Conservation (phyloP, 345 rosid genomes). For the Streptanthus diversifolius region DNA sequence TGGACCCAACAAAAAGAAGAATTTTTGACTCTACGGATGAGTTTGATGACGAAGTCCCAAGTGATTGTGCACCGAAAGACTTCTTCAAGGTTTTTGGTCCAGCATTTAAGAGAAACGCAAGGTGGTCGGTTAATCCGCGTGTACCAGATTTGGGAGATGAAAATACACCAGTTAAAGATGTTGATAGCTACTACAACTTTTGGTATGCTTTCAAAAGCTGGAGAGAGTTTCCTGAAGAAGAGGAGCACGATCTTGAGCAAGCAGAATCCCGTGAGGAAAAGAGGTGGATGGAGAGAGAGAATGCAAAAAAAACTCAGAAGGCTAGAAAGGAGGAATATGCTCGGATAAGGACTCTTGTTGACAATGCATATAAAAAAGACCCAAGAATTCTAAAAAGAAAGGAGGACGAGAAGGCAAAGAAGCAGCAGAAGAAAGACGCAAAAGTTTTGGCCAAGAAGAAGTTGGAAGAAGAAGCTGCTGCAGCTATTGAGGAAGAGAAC, state of each 20-base stretch:
- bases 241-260: constrained; percentile 85
- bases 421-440: constrained; percentile 74
- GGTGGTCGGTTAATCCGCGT: constrained; percentile 78
- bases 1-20: constrained; percentile 79
- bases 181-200: constrained; percentile 65
- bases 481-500: constrained; percentile 75
- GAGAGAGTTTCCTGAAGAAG: constrained; percentile 97
- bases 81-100: constrained; percentile 97
- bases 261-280: constrained; percentile 94
- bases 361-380: constrained; percentile 84
- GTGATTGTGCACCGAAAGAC: constrained; percentile 81
- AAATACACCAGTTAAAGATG: constrained; percentile 54
- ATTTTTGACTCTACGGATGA: constrained; percentile 91
- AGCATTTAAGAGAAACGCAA: constrained; percentile 90
- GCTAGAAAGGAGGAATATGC: constrained; percentile 91
- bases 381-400: constrained; percentile 76
- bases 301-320: constrained; percentile 67
- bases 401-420: constrained; percentile 77
- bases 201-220: constrained; percentile 94
- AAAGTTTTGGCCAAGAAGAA: constrained; percentile 69
- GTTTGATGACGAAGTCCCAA: constrained; percentile 91
- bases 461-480: constrained; percentile 87
- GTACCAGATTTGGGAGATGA: constrained; percentile 77
- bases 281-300: constrained; percentile 99
- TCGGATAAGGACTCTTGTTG: constrained; percentile 79